Percentiles rank a stretch among this genome's conserved stretches.
These are phyloP conservation scores for Leccinum barrowsii DNA, from an alignment of 768 basidiomycete species.

Conservation along the genomic window DNA sequence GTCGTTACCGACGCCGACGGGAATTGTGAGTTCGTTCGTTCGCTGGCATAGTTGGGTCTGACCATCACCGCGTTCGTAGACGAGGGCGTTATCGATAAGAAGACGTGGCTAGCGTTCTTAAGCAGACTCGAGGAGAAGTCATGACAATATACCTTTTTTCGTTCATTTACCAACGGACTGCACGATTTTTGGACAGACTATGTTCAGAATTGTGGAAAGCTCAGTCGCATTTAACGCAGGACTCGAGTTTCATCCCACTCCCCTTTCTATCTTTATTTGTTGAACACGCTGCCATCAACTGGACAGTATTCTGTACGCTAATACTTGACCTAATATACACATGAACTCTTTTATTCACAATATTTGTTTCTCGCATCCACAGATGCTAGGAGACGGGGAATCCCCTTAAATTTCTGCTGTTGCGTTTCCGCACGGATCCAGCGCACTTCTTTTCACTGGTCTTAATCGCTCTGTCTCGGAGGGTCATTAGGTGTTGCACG, in stretches of 20 bases:
- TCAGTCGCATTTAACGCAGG: background rate
- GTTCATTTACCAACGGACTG: background rate
- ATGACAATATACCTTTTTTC: background rate
- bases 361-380: background rate
- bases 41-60: background rate
- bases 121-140: conserved; percentile 64
- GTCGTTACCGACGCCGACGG: conserved; percentile 82
- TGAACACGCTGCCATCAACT: background rate
- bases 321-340: background rate
- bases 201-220: background rate
- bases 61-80: conserved; percentile 40
- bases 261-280: background rate
- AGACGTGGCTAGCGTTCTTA: conserved; percentile 88
- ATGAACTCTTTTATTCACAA: background rate
- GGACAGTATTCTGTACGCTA: background rate
- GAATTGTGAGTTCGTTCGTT: conserved; percentile 51
- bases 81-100: conserved; percentile 91
- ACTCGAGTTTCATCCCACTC: background rate
- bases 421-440: too few species aligned
- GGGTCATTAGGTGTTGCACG: too few species aligned
- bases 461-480: too few species aligned
- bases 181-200: background rate
- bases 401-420: too few species aligned
- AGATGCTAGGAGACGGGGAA: too few species aligned
- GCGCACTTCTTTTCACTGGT: too few species aligned